A percentile compares a stretch with the other conserved stretches of the same genome.
These are phyloP conservation scores for Huntiella omanensis DNA, from an alignment of 2,329 filamentous ascomycete genomes.

Conservation along the genomic window DNA sequence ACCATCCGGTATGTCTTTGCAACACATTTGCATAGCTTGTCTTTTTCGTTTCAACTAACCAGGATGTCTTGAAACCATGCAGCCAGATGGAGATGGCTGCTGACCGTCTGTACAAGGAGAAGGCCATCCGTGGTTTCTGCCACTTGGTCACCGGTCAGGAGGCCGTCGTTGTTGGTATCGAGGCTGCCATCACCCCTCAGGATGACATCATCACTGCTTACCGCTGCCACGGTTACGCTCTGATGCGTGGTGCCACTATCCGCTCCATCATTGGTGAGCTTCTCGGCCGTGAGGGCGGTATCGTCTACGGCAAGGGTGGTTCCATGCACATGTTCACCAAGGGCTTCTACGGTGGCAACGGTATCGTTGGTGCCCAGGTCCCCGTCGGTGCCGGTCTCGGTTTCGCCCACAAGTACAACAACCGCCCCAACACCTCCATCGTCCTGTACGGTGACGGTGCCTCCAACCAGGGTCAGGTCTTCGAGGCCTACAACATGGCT, in stretches of 20 bases:
- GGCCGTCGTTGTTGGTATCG: slow-evolving; percentile 90
- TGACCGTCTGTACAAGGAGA: slow-evolving; percentile 98
- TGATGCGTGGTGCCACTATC: slow-evolving; percentile 85
- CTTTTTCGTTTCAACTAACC: background rate
- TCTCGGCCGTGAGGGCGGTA: slow-evolving; percentile 84
- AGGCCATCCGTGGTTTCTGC: slow-evolving; percentile 99
- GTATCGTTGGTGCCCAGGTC: slow-evolving; percentile 96
- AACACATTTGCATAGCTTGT: background rate
- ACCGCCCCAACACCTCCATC: slow-evolving; percentile 68
- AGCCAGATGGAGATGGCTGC: slow-evolving; percentile 99
- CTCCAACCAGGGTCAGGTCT: slow-evolving; percentile 97
- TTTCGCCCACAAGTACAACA: slow-evolving; percentile 90
- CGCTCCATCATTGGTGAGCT: slow-evolving; percentile 92
- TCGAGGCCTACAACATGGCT: slow-evolving; percentile 99
- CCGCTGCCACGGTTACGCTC: slow-evolving; percentile 93
- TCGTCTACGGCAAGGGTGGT: slow-evolving; percentile 95
- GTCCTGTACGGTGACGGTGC: slow-evolving; percentile 95
- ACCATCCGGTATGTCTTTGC: slow-evolving; percentile 50
- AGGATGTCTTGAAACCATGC: slow-evolving; percentile 7
- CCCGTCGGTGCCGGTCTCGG: slow-evolving; percentile 91
- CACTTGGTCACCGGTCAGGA: slow-evolving; percentile 96
- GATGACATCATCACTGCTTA: slow-evolving; percentile 97
- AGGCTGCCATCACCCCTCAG: slow-evolving; percentile 77
- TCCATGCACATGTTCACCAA: slow-evolving; percentile 99
- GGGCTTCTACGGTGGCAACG: slow-evolving; percentile 96